Conservation (phyloP, 352 stramenopile species). For the Globisporangium okanoganense region DNA sequence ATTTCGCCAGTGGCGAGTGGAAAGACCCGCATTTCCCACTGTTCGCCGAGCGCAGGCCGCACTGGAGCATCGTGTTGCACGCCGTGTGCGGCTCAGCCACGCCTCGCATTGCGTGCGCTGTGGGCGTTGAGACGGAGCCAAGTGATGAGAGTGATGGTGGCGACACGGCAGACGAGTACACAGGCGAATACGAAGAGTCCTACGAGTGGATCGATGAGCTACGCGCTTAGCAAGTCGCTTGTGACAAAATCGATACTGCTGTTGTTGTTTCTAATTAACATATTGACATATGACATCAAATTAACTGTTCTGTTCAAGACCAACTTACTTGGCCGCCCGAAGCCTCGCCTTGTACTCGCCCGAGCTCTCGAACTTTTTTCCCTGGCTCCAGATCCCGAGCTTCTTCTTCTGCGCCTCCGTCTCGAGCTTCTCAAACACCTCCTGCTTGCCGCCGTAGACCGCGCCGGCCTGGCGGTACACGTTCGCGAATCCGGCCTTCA, state of each 20-base stretch:
- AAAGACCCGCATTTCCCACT: constrained; percentile 32
- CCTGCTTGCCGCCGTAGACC: constrained; percentile 73
- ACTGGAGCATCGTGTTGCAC: constrained; percentile 36
- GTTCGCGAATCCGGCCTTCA: constrained; percentile 66
- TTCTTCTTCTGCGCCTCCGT: constrained; percentile 57
- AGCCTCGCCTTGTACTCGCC: constrained; percentile 76
- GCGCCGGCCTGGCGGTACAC: constrained; percentile 77
- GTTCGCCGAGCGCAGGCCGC: constrained; percentile 15
- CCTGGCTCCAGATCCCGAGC: constrained; percentile 73
- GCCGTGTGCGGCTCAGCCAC: constrained; percentile 19
- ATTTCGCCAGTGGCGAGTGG: constrained; percentile 20
- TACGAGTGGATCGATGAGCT: constrained; percentile 16
- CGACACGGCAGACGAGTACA: neutral
- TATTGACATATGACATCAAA: neutral
- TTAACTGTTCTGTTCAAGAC: neutral
- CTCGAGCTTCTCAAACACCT: constrained; percentile 69
- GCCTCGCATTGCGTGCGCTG: constrained; percentile 36
- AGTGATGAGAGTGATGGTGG: neutral
- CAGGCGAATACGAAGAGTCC: constrained; percentile 11
- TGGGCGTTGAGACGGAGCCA: constrained; percentile 6
- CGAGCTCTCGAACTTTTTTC: constrained; percentile 64
- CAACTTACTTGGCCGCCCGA: constrained; percentile 23
- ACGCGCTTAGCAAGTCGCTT: constrained; percentile 1
- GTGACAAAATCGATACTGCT: neutral
- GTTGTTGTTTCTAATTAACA: neutral